Base-by-base conservation (phyloP, 768 basidiomycete genomes). In the Mycena albidolilacea region DNA sequence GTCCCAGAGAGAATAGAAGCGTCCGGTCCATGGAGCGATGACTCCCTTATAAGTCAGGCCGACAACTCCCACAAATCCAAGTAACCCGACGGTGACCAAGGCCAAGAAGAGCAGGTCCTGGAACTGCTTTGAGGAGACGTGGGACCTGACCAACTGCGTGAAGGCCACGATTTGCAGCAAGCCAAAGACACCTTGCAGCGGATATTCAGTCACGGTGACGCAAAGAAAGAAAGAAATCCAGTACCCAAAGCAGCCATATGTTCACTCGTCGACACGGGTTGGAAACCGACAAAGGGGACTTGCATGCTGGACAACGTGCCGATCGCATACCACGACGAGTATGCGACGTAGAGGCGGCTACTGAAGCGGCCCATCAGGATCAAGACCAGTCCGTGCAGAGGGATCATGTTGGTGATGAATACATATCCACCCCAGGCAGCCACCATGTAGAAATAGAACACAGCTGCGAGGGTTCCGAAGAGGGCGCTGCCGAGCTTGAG, bases 381-480 rank as follows among this genome's bases (percentile, higher is more conserved):
- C 69, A 99, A 92, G 44, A 95, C 92, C n/a, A 99, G 89, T 0
- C 95, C 94, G 78, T 99, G 98, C 2, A 99, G 85, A 46, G 98
- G 98, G 71, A 99, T 97, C 97, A 99, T 99, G 88, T 99, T 99
- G 58, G 98, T 99, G 82, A 99, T 99, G 88, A 99, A 99, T 0
- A 94, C 98, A 84, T 99, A 99, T 76, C 97, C 96, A 87, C 97
- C 98, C 98, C 98, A 99, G 39, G 98, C 98, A 64, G 98, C 97
- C n/a, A 99, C 98, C 98, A 99, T 99, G 89, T 99, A 99, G 77
- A 98, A 99, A 85, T 99, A 99, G 85, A 99, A 99, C 4, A 99
- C 84, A 19, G 97, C 98, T 57, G 98, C 92, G 50, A 95, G 79
- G 35, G 95, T 95, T 23, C 96, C 97, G 77, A 91, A 98, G 72